phyloP scores from a whole-genome alignment of 495 filamentous ascomycete species.

The Aspergillus nanangensis region DNA sequence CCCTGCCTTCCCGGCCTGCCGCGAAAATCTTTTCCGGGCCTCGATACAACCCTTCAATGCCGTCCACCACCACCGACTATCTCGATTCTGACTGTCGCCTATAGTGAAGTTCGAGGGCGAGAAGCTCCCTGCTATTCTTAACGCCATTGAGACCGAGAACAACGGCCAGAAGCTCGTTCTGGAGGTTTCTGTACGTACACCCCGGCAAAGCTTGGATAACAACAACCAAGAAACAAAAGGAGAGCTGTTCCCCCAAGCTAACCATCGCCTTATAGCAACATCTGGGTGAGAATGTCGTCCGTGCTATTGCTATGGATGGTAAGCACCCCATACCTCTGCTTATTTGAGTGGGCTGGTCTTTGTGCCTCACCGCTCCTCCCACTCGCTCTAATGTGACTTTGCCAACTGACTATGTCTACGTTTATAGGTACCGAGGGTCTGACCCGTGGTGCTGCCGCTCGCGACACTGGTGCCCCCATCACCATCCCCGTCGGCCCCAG shows the following conservation, averaged over 20 bases:
- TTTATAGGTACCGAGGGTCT: slow-evolving; percentile 94
- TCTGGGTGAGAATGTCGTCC: slow-evolving; percentile 97
- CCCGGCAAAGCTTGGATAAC: slow-evolving; percentile 13
- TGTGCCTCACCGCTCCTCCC: not conserved
- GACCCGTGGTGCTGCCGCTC: slow-evolving; percentile 77
- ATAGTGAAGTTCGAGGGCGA: slow-evolving; percentile 92
- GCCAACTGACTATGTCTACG: slow-evolving; percentile 13
- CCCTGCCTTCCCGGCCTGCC: slow-evolving; percentile 24
- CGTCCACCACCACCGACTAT: slow-evolving; percentile 34
- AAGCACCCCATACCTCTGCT: slow-evolving; percentile 36
- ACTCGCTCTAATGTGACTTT: not conserved
- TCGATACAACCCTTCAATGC: slow-evolving; percentile 27
- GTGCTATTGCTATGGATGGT: slow-evolving; percentile 99
- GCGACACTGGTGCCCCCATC: slow-evolving; percentile 92
- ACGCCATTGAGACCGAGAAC: slow-evolving; percentile 89
- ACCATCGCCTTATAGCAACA: slow-evolving; percentile 73
- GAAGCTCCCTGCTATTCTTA: slow-evolving; percentile 93
- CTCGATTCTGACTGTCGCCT: slow-evolving; percentile 36
- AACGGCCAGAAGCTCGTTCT: slow-evolving; percentile 91
- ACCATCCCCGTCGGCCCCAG: slow-evolving; percentile 92
- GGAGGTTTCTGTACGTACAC: slow-evolving; percentile 84
- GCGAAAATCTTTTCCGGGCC: slow-evolving; percentile 45
- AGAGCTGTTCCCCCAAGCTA: slow-evolving; percentile 20
- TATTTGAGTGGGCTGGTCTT: not conserved
- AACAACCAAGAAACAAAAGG: slow-evolving; percentile 7